Conservation (phyloP, 2,329 filamentous ascomycete genomes). For the Lasiodiplodia gonubiensis region DNA sequence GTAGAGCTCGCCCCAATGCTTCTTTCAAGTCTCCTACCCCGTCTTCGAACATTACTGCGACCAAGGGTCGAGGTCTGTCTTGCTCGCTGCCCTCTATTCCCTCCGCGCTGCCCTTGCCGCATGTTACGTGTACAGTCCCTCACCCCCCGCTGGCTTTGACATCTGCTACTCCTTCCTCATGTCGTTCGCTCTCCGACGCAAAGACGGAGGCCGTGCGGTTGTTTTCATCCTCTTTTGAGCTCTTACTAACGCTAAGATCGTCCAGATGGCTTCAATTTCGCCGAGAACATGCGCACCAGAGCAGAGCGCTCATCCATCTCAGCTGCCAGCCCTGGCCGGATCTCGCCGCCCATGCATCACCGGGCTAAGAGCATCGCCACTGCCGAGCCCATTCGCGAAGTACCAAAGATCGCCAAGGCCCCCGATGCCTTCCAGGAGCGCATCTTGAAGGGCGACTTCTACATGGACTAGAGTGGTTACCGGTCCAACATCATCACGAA, state of each 20-base stretch:
- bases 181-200: slow-evolving; percentile 6
- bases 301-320: slow-evolving; percentile 76
- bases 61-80: slow-evolving; percentile 64
- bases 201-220: slow-evolving; percentile 14
- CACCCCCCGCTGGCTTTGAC: slow-evolving; percentile 37
- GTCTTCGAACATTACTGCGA: slow-evolving; percentile 51
- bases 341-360: slow-evolving; percentile 56
- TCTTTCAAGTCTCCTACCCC: slow-evolving; percentile 56
- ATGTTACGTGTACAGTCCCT: slow-evolving; percentile 34
- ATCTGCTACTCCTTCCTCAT: not conserved
- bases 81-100: slow-evolving; percentile 46
- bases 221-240: slow-evolving; percentile 47
- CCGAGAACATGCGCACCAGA: slow-evolving; percentile 90
- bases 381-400: slow-evolving; percentile 62
- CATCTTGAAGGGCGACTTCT: slow-evolving; percentile 96
- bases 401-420: slow-evolving; percentile 62
- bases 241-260: slow-evolving; percentile 65
- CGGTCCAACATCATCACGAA: not conserved
- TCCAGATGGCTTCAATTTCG: slow-evolving; percentile 96
- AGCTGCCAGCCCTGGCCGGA: slow-evolving; percentile 51
- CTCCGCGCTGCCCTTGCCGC: slow-evolving; percentile 26
- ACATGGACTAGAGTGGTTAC: slow-evolving; percentile 74
- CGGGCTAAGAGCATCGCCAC: slow-evolving; percentile 71
- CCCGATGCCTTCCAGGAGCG: slow-evolving; percentile 96
- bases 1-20: slow-evolving; percentile 60